Evolutionary conservation across 2,329 filamentous ascomycete species (phyloP).

Genomic region (Plenodomus tracheiphilus): DNA sequence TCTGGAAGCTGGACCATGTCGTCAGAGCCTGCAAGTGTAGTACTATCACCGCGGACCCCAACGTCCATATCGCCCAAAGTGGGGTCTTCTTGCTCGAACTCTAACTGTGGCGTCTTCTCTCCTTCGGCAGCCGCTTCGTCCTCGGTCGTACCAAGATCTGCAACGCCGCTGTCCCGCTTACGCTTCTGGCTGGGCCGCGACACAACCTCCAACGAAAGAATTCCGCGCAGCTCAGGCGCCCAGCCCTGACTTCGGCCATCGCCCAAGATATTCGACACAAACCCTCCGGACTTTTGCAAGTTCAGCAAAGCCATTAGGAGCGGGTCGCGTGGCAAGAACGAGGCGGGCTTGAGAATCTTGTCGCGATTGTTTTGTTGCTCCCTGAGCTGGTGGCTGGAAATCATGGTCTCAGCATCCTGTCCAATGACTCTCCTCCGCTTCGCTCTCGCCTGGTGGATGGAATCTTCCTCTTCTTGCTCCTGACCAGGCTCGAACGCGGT

Average conservation of each 20-base stretch:
- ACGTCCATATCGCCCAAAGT: constrained; percentile 49
- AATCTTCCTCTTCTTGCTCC: constrained; percentile 58
- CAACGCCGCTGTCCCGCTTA: constrained; percentile 87
- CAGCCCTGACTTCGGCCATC: constrained; percentile 77
- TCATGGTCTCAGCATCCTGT: constrained; percentile 78
- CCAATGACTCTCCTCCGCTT: constrained; percentile 81
- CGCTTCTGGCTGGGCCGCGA: constrained; percentile 82
- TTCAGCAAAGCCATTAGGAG: constrained; percentile 85
- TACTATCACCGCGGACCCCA: constrained; percentile 46
- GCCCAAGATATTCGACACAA: constrained; percentile 84
- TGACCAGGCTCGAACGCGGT: constrained; percentile 51
- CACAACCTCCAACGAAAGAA: constrained; percentile 84
- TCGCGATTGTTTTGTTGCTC: constrained; percentile 83
- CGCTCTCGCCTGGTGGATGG: constrained; percentile 68
- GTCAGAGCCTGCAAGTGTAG: constrained; percentile 27
- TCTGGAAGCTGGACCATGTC: constrained; percentile 38
- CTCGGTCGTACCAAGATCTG: constrained; percentile 72
- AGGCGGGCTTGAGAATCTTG: constrained; percentile 79
- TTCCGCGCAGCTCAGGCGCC: constrained; percentile 90
- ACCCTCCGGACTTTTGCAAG: constrained; percentile 87
- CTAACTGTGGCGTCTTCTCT: constrained; percentile 70
- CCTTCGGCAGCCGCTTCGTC: constrained; percentile 55
- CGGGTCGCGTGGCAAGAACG: constrained; percentile 85
- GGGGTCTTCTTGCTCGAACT: constrained; percentile 56
- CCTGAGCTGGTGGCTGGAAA: constrained; percentile 77